These are phyloP conservation scores for Gnetum montanum DNA, from an alignment of 75 land plant genomes.

Conservation along the genomic window DNA sequence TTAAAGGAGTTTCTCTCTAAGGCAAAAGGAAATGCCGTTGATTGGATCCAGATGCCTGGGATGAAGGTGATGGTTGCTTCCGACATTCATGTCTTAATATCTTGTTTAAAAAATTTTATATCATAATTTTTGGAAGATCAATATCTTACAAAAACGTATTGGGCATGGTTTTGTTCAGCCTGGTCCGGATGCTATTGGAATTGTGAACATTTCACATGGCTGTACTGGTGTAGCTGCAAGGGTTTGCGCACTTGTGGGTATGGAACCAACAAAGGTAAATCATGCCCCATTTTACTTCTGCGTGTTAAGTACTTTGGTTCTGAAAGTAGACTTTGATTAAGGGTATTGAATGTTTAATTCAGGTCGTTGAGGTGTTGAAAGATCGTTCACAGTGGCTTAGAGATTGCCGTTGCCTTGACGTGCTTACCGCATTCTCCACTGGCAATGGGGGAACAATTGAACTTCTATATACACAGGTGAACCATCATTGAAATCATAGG, in stretches of 20 bases:
- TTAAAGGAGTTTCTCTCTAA: constrained; percentile 82
- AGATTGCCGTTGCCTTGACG: constrained; percentile 65
- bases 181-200: constrained; percentile 99
- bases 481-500: not conserved
- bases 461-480: constrained; percentile 82
- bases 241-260: constrained; percentile 82
- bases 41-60: constrained; percentile 97
- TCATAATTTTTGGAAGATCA: not conserved
- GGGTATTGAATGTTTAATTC: not conserved
- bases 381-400: constrained; percentile 81
- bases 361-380: constrained; percentile 87
- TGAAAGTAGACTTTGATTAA: not conserved
- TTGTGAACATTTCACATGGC: constrained; percentile 79
- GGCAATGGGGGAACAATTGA: constrained; percentile 85
- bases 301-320: not conserved
- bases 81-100: not conserved
- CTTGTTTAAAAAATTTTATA: not conserved
- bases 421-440: constrained; percentile 54
- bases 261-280: constrained; percentile 76
- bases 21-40: constrained; percentile 95
- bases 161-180: constrained; percentile 44
- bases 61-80: constrained; percentile 58
- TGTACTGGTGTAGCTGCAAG: constrained; percentile 88
- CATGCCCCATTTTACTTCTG: not conserved
- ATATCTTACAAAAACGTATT: not conserved